Base-by-base conservation (phyloP, 352 stramenopile species). In the Peronospora destructor region DNA sequence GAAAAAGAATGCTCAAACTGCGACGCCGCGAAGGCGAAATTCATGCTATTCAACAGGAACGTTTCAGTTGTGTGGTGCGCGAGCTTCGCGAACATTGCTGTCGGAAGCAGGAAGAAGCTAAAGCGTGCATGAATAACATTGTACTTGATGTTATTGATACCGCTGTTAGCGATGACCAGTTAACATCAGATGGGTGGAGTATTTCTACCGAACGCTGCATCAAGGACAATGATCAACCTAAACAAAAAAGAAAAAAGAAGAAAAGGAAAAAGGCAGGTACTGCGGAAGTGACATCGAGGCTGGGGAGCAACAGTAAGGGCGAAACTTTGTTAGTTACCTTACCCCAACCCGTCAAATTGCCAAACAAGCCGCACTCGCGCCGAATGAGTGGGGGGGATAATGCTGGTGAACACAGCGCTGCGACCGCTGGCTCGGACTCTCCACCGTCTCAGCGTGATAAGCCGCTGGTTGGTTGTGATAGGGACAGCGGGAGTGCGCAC, bases 1-100 rank as follows among this genome's bases (percentile, higher is more conserved):
- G 76, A 13, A 87, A 90, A 45, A 86, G 84, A 37, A 60, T 78
- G 38, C 56, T 79, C 7, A 88, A 88, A 55, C 71, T 82, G 44
- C 59, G 68, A 19, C 81, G 78, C 4, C 67, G 66, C 1, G 71
- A 81, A 1, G 49, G 44, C 6, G 64, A 79, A 57, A 51, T 52
- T 4, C 64, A 61, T 2, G 29, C 42, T 17, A 32, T 49, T 6
- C 78, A 88, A 29, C 64, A 73, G 28, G 41, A 25, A 8, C 57
- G 64, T n/a, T 65, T 87, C 10, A 63, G 58, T 6, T 45, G 30
- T 13, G 67, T 77, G 3, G 58, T 87, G 8, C 62, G 37, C 6
- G 76, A 90, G 13, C 53, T 89, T 7, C 45, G 47, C 2, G 48
- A 45, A 9, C 14, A 49, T n/a, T 66, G 75, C 2, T 50, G 60